Evolutionary conservation across 805 yeast genomes (phyloP).

Genomic region (Zygosaccharomyces bailii): DNA sequence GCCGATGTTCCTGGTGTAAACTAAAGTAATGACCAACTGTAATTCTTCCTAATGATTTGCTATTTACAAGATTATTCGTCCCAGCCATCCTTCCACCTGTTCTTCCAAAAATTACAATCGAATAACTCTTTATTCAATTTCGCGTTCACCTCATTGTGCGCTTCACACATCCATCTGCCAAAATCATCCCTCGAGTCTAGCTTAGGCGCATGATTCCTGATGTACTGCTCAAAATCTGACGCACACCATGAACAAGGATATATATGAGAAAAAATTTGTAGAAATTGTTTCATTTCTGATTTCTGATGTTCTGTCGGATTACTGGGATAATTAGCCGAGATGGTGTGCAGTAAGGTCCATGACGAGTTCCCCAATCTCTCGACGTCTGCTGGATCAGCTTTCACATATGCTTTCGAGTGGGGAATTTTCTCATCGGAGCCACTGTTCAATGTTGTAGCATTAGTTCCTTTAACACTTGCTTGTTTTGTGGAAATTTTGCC

Average conservation of each 20-base stretch:
- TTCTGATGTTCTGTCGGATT: conserved; percentile 61
- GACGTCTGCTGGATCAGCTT: conserved; percentile 84
- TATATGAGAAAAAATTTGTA: conserved; percentile 66
- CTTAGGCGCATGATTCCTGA: conserved; percentile 50
- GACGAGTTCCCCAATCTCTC: conserved; percentile 75
- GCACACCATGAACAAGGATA: conserved; percentile 97
- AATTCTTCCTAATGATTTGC: not conserved
- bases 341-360: conserved; percentile 88
- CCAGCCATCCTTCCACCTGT: conserved; percentile 97
- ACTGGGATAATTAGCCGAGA: conserved; percentile 86
- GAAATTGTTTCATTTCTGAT: conserved; percentile 64
- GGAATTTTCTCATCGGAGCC: conserved; percentile 19
- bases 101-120: conserved; percentile 86
- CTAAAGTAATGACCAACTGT: not conserved
- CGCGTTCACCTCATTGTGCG: conserved; percentile 88
- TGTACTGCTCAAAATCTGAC: conserved; percentile 67
- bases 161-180: conserved; percentile 90
- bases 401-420: conserved; percentile 35
- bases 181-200: conserved; percentile 70
- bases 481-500: conserved; percentile 22
- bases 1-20: no score
- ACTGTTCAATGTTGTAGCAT: conserved; percentile 16
- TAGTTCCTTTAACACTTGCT: conserved; percentile 24
- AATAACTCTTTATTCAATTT: conserved; percentile 83
- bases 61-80: conserved; percentile 34